Evolutionary conservation across 306 rosid genomes (phyloP).

Genomic region (Lathyrus tuberosus): DNA sequence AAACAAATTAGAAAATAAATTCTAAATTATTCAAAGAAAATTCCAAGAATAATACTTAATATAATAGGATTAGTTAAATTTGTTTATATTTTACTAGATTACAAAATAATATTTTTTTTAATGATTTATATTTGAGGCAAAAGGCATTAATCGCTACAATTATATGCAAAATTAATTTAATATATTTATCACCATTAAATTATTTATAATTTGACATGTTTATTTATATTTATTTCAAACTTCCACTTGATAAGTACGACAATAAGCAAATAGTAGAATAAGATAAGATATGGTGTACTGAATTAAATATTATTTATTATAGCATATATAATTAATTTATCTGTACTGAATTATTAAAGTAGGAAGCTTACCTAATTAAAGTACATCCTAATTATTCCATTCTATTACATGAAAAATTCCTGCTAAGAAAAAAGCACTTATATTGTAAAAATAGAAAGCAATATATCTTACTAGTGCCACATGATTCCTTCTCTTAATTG

Average conservation of each 20-base stretch:
- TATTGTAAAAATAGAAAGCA: constrained; percentile 1
- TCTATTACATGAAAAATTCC: neutral
- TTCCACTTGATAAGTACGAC: neutral
- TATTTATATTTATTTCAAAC: neutral
- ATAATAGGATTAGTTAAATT: too few species aligned
- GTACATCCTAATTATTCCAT: neutral
- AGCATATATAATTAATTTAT: neutral
- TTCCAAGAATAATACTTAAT: too few species aligned
- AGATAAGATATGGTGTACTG: neutral
- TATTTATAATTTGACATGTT: neutral
- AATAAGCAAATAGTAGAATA: constrained; percentile 7
- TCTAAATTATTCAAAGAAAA: too few species aligned
- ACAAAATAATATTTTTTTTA: too few species aligned
- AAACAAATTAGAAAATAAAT: too few species aligned
- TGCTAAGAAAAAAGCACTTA: neutral
- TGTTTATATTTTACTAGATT: too few species aligned
- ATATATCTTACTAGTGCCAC: constrained; percentile 21
- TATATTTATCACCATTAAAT: too few species aligned
- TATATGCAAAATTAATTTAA: too few species aligned
- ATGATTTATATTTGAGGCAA: too few species aligned
- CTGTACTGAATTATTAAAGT: neutral
- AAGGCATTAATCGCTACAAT: too few species aligned
- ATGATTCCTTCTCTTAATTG: constrained; percentile 11
- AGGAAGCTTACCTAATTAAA: neutral
- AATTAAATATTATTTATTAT: neutral